Percentiles rank a stretch among this genome's conserved stretches.
phyloP scores from a whole-genome alignment of 208 protist species.

The Trypanosomatidae sp. region DNA sequence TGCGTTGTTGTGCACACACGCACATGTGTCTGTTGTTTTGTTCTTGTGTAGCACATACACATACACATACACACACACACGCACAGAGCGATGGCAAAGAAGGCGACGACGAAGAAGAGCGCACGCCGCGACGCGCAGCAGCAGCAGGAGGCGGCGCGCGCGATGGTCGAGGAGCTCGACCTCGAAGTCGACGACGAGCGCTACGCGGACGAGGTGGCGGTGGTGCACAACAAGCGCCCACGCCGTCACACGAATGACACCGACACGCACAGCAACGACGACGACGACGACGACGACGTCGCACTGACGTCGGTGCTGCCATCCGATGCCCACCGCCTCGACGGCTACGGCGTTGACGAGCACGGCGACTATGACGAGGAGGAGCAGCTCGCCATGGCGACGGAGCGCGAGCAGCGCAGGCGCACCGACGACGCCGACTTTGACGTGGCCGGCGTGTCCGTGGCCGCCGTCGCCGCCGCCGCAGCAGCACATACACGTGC shows the following conservation, averaged over 20 bases:
- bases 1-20: too few species aligned
- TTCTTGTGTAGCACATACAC: background rate
- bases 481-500: background rate
- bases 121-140: slow-evolving; percentile 15
- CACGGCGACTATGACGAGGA: slow-evolving; percentile 49
- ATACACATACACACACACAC: background rate
- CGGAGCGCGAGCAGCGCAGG: slow-evolving; percentile 38
- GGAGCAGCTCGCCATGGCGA: slow-evolving; percentile 57
- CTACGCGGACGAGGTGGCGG: slow-evolving; percentile 37
- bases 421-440: slow-evolving; percentile 66
- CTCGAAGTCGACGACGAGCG: slow-evolving; percentile 35
- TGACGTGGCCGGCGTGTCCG: slow-evolving; percentile 47
- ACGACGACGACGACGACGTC: slow-evolving; percentile 10
- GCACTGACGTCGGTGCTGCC: slow-evolving; percentile 18
- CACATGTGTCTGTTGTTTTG: background rate
- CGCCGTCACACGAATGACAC: slow-evolving; percentile 6
- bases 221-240: slow-evolving; percentile 31
- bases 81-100: slow-evolving; percentile 39
- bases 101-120: slow-evolving; percentile 14
- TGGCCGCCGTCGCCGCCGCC: slow-evolving; percentile 6
- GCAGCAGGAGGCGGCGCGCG: slow-evolving; percentile 13
- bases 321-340: slow-evolving; percentile 74
- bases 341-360: slow-evolving; percentile 76
- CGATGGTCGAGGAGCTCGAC: slow-evolving; percentile 70
- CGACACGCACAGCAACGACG: slow-evolving; percentile 7